Conservation (phyloP, 139 green algal genomes). For the Chlamydomonas sp. region DNA sequence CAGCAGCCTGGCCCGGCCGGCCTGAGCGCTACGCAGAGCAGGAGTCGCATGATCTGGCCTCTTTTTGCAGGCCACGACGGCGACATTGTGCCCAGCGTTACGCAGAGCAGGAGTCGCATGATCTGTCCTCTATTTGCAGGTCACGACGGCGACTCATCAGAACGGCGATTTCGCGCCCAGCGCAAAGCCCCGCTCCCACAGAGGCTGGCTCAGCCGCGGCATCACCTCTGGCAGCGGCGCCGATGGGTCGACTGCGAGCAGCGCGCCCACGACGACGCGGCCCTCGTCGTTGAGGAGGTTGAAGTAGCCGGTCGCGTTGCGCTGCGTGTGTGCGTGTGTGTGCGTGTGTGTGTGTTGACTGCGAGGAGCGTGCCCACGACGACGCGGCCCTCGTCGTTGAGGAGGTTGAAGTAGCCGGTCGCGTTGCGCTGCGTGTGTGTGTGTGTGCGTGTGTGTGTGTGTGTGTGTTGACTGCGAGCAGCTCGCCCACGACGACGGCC, state of each 20-base stretch:
- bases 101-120: too few relatives aligned
- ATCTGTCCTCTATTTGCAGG: too few relatives aligned
- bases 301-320: slow-evolving; percentile 62
- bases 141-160: neutral
- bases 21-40: too few relatives aligned
- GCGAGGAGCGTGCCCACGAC: slow-evolving; percentile 55
- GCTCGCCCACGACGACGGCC: neutral
- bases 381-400: slow-evolving; percentile 61
- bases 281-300: slow-evolving; percentile 75
- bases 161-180: neutral
- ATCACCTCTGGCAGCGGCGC: slow-evolving; percentile 22
- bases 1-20: too few relatives aligned
- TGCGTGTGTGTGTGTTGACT: neutral
- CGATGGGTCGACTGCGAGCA: slow-evolving; percentile 38
- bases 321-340: slow-evolving; percentile 21
- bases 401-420: slow-evolving; percentile 59
- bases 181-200: slow-evolving; percentile 19
- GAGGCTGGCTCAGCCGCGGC: slow-evolving; percentile 19
- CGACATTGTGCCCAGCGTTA: too few relatives aligned
- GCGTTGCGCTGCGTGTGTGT: slow-evolving; percentile 54
- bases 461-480: too few relatives aligned
- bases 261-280: slow-evolving; percentile 49
- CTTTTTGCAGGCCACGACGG: too few relatives aligned
- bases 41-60: too few relatives aligned
- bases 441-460: too few relatives aligned